These are phyloP conservation scores for Diaporthe amygdali DNA, from an alignment of 2,329 filamentous ascomycete species.

Conservation along the genomic window DNA sequence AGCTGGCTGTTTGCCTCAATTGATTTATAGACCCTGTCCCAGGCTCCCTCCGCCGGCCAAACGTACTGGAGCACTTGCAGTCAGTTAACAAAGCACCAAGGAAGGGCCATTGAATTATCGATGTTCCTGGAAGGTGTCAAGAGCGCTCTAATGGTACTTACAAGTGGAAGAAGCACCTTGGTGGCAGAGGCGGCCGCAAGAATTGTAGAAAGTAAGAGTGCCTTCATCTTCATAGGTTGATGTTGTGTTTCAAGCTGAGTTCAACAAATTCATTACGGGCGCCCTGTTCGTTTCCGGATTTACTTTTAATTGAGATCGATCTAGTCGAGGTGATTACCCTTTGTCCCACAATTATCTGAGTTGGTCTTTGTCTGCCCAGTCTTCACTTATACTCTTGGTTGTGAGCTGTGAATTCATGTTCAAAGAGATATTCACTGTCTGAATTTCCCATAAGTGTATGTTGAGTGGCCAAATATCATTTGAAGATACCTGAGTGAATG, in stretches of 20 bases:
- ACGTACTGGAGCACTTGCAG: not conserved
- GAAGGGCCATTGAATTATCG: too few relatives aligned
- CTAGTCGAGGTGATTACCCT: not conserved
- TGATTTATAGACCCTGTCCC: constrained; percentile 11
- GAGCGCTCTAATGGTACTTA: too few relatives aligned
- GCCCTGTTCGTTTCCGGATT: not conserved
- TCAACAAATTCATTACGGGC: not conserved
- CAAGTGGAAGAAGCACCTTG: constrained; percentile 19
- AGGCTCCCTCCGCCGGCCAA: constrained; percentile 6
- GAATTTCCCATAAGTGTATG: too few relatives aligned
- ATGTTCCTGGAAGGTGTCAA: too few relatives aligned
- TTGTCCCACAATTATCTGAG: not conserved
- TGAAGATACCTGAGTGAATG: too few relatives aligned
- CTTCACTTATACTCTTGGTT: not conserved
- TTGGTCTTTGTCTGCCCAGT: not conserved
- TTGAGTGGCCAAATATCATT: too few relatives aligned
- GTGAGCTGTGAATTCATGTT: not conserved
- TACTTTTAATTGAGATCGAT: not conserved
- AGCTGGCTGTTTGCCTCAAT: constrained; percentile 22
- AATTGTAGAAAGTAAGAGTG: not conserved
- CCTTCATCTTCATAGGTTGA: constrained; percentile 6
- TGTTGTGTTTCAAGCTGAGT: not conserved
- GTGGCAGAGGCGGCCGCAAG: constrained; percentile 14
- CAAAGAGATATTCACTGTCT: not conserved
- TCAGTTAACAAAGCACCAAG: too few relatives aligned